Conservation (phyloP, 495 filamentous ascomycete genomes). For the Penicillium psychrofluorescens region DNA sequence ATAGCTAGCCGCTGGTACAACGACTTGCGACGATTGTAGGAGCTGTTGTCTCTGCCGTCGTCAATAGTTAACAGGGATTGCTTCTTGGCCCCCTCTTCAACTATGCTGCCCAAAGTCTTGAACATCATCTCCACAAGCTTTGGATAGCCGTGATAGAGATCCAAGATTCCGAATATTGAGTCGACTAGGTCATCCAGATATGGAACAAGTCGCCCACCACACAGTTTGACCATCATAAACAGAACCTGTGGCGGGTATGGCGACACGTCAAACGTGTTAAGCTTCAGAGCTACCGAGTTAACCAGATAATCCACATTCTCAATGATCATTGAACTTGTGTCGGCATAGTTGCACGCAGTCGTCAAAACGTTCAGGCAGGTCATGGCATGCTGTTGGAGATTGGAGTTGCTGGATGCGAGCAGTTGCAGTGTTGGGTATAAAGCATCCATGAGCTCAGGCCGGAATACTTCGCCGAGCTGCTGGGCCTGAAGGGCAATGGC, state of each 20-base stretch:
- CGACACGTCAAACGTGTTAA: conserved; percentile 87
- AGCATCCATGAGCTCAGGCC: conserved; percentile 80
- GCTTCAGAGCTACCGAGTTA: conserved; percentile 79
- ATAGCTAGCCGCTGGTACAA: conserved; percentile 30
- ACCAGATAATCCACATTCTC: conserved; percentile 96
- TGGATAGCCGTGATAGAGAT: conserved; percentile 90
- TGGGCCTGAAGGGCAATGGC: conserved; percentile 64
- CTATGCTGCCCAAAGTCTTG: conserved; percentile 69
- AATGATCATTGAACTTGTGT: conserved; percentile 71
- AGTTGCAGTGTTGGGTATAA: conserved; percentile 84
- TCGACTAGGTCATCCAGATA: conserved; percentile 87
- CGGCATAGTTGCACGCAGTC: conserved; percentile 62
- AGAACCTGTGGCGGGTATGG: conserved; percentile 87
- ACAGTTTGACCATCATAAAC: conserved; percentile 87
- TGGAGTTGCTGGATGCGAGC: conserved; percentile 63
- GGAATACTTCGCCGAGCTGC: conserved; percentile 61
- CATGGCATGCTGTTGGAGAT: conserved; percentile 75
- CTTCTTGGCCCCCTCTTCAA: conserved; percentile 68
- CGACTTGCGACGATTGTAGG: conserved; percentile 30
- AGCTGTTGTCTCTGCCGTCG: conserved; percentile 14
- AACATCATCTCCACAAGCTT: conserved; percentile 81
- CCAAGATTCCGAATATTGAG: conserved; percentile 83
- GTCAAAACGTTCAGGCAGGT: conserved; percentile 75
- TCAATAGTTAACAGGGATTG: conserved; percentile 49
- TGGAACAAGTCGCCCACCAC: conserved; percentile 72